A percentile compares a stretch with the other conserved stretches of the same genome.
phyloP scores from a whole-genome alignment of 1,284 basidiomycete genomes.

The Fomitopsis betulina region DNA sequence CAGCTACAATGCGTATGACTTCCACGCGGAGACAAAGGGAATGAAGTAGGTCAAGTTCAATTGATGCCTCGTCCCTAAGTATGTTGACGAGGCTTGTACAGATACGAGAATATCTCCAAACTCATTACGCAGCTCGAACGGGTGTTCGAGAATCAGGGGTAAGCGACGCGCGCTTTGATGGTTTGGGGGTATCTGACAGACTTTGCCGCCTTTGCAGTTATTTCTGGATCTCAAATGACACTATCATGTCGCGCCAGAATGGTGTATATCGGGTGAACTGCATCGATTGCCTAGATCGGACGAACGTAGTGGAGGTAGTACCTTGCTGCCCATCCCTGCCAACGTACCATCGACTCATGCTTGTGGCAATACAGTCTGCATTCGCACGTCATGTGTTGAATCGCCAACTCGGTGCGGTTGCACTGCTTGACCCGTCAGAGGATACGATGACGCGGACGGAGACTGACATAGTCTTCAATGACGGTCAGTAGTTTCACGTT shows the following conservation, averaged over 20 bases:
- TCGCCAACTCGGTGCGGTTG: slow-evolving; percentile 79
- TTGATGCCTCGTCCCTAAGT: not conserved
- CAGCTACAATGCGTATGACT: slow-evolving; percentile 77
- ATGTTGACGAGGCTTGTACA: slow-evolving; percentile 23
- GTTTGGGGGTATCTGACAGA: not conserved
- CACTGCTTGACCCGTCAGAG: slow-evolving; percentile 52
- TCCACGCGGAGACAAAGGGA: slow-evolving; percentile 86
- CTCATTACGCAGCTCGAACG: slow-evolving; percentile 69
- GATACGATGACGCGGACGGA: slow-evolving; percentile 42
- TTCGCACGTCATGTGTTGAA: slow-evolving; percentile 82
- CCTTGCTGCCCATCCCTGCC: not conserved
- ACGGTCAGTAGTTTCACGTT: slow-evolving; percentile 44
- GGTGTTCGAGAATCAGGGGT: slow-evolving; percentile 78
- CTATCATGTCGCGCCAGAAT: slow-evolving; percentile 74
- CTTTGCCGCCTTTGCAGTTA: slow-evolving; percentile 44
- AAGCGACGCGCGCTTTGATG: slow-evolving; percentile 8
- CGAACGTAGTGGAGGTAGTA: slow-evolving; percentile 81
- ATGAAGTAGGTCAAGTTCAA: slow-evolving; percentile 65
- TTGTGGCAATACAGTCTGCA: slow-evolving; percentile 59
- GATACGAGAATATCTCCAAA: slow-evolving; percentile 87
- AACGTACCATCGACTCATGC: not conserved
- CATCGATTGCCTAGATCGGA: slow-evolving; percentile 90
- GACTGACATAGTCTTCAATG: slow-evolving; percentile 82
- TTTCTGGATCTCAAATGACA: slow-evolving; percentile 77
- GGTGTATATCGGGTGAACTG: slow-evolving; percentile 88